Base-by-base conservation (phyloP, 139 green algal genomes). In the Auxenochlorella pyrenoidosa region DNA sequence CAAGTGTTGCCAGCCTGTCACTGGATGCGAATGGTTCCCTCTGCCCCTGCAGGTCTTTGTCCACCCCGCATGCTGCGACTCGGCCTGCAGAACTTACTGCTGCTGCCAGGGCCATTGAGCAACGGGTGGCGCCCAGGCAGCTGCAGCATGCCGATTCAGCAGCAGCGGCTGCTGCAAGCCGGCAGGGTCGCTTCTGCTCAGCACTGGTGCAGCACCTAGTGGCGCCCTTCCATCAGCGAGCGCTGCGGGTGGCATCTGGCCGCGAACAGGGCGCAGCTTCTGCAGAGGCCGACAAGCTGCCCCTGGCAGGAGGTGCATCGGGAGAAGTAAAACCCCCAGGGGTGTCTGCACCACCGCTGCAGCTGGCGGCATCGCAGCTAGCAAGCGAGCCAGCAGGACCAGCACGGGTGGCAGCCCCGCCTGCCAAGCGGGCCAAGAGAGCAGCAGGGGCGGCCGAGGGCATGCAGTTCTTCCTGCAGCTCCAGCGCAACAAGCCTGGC, bases 391-490 rank as follows among this genome's bases (percentile, higher is more conserved):
- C 41, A 43, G 24, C 28, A 30, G 18, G 21, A 24, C 51, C 30
- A 32, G 32, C 68, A 26, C 10, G 15, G 18, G 54, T 2, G 22
- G 54, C 54, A 13, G 36, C 79, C 81, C 82, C 32, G 47, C 82
- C 47, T 34, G 60, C 51, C 21, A 80, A 88, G 63, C 76, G 80
- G 24, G 41, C 63, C 32, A 85, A 85, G 80, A 60, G 60, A 41
- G 79, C 26, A 22, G 75, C 66, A 5, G 41, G 63, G 1, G 47
- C 47, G 0, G 43, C n/a, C 4, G 73, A 26, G 19, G 73, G 36
- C 75, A 80, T 91, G 76, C 40, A 73, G 1, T 90, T 84, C 59
- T 92, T 90, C 54, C 43, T 91, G 36, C 66, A 83, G 80, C 79
- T 91, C 47, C 88, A 89, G 41, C 38, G 40, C 32, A 66, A 58